Evolutionary conservation across 2,329 filamentous ascomycete genomes (phyloP).

Genomic region (Teratosphaeria zuluensis): DNA sequence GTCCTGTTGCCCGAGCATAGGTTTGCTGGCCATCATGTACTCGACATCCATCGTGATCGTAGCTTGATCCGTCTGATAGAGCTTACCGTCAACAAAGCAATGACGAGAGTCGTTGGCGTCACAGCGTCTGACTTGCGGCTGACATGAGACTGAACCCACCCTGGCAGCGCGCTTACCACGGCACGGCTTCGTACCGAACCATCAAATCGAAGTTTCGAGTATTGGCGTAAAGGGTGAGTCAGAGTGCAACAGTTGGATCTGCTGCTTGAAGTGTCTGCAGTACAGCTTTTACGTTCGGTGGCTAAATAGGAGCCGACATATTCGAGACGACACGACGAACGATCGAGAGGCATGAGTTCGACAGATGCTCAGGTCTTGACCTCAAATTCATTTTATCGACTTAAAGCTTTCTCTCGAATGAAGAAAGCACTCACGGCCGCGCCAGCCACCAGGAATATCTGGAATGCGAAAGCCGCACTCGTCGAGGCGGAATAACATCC

Average conservation of each 20-base stretch:
- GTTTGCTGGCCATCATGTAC: too few species aligned
- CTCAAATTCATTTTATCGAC: slow-evolving; percentile 6
- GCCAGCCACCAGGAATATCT: slow-evolving; percentile 41
- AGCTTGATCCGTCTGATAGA: neutral
- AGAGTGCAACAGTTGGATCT: neutral
- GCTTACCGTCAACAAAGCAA: neutral
- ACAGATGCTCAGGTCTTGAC: neutral
- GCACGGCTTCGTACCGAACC: too few species aligned
- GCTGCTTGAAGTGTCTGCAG: neutral
- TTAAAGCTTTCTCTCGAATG: slow-evolving; percentile 32
- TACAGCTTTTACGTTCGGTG: neutral
- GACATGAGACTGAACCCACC: too few species aligned
- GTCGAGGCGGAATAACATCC: slow-evolving; percentile 55
- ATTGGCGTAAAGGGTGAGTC: neutral
- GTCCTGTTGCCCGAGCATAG: too few species aligned
- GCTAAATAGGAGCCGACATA: neutral
- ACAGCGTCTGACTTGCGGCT: too few species aligned
- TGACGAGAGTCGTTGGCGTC: neutral
- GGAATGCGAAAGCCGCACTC: slow-evolving; percentile 42
- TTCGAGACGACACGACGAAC: neutral
- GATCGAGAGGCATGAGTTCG: neutral
- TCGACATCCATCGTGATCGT: neutral
- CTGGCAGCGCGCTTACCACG: too few species aligned
- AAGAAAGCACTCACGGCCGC: slow-evolving; percentile 38
- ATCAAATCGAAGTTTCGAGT: neutral